phyloP scores from a whole-genome alignment of 176 grass and related monocot species.

The Oryza brachyantha region DNA sequence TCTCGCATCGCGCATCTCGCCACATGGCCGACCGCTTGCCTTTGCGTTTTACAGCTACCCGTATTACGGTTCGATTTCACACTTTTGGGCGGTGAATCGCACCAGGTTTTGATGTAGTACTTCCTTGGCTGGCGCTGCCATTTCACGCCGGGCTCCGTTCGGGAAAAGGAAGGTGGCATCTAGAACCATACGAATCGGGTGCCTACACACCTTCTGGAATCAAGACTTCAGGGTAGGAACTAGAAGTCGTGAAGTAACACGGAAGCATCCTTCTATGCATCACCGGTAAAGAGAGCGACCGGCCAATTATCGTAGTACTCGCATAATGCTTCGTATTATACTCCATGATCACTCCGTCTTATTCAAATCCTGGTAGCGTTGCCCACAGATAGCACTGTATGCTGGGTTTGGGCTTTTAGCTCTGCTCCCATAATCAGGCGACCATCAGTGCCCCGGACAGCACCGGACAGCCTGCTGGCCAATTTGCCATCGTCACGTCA shows the following conservation, averaged over 20 bases:
- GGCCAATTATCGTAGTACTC: neutral
- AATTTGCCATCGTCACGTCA: neutral
- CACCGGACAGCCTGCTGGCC: neutral
- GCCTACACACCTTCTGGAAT: neutral
- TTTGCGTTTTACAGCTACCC: no score
- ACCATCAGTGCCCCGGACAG: neutral
- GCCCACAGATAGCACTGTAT: no score
- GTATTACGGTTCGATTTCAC: no score
- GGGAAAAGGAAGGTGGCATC: neutral
- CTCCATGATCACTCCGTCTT: no score
- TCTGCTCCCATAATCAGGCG: neutral
- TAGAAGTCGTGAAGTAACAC: neutral
- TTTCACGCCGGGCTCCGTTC: neutral
- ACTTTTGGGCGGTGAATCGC: neutral
- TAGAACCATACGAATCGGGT: neutral
- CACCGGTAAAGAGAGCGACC: neutral
- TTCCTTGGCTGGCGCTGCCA: no score
- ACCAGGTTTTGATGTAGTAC: neutral
- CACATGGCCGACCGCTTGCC: neutral
- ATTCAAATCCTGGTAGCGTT: no score
- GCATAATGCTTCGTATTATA: no score
- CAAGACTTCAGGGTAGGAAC: neutral
- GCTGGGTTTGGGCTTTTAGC: no score
- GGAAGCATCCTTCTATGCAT: conserved; percentile 6
- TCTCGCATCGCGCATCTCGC: conserved; percentile 7